phyloP scores from a whole-genome alignment of 345 rosid species.

The Reutealis trisperma region DNA sequence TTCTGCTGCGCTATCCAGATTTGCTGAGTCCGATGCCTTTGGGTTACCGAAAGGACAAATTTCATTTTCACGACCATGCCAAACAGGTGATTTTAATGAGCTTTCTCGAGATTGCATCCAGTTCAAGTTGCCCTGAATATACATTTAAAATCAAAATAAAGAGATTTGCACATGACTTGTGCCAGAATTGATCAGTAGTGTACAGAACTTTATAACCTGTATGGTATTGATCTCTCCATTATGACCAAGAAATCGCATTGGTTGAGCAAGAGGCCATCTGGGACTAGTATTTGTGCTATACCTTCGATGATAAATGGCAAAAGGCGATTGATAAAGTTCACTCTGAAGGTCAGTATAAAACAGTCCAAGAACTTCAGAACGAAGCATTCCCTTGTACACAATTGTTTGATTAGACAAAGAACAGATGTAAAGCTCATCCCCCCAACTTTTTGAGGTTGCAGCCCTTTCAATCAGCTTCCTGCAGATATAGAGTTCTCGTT shows the following conservation, averaged over 20 bases:
- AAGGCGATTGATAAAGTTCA: constrained; percentile 72
- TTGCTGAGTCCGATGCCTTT: constrained; percentile 95
- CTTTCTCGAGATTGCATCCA: constrained; percentile 99
- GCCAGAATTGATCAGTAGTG: neutral
- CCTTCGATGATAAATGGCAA: constrained; percentile 95
- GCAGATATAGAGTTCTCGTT: constrained; percentile 91
- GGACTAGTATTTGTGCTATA: constrained; percentile 99
- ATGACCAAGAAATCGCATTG: constrained; percentile 99
- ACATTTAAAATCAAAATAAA: constrained; percentile 12
- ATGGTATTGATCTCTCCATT: constrained; percentile 99
- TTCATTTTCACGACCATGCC: constrained; percentile 96
- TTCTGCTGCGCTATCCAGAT: constrained; percentile 97
- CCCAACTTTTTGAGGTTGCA: constrained; percentile 69
- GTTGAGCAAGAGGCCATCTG: constrained; percentile 99
- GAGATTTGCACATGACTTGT: constrained; percentile 1
- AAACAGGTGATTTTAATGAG: constrained; percentile 83
- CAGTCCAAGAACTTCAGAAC: constrained; percentile 89
- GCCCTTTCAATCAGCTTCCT: constrained; percentile 82
- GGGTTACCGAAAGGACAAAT: constrained; percentile 94
- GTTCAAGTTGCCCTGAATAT: constrained; percentile 85
- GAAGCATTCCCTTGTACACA: constrained; percentile 99
- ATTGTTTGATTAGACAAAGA: constrained; percentile 92
- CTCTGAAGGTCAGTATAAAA: constrained; percentile 83
- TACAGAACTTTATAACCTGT: constrained; percentile 52
- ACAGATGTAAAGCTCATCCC: constrained; percentile 84